These are phyloP conservation scores for Aureobasidium subglaciale DNA, from an alignment of 2,329 filamentous ascomycete species.

Conservation along the genomic window DNA sequence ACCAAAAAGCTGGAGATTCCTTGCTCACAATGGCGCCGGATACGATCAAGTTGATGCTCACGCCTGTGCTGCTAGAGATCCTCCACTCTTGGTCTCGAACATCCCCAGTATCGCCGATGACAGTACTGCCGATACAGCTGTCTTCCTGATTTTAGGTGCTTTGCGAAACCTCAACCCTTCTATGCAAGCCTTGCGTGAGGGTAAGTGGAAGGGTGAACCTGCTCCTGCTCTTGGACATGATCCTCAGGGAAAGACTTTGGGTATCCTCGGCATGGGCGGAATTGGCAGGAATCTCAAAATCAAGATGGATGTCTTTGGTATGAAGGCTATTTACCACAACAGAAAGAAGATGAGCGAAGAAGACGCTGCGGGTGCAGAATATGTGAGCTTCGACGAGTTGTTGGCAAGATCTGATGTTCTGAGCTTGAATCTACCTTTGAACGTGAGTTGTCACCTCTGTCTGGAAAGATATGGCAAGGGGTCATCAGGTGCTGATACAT, in stretches of 20 bases:
- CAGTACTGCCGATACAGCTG: conserved; percentile 71
- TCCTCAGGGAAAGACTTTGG: conserved; percentile 69
- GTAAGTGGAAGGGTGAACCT: conserved; percentile 58
- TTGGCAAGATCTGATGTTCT: conserved; percentile 65
- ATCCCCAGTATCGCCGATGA: conserved; percentile 76
- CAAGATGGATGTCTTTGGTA: conserved; percentile 69
- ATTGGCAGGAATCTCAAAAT: conserved; percentile 71
- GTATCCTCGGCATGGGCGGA: conserved; percentile 79
- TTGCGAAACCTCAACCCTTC: conserved; percentile 64
- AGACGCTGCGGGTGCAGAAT: conserved; percentile 51
- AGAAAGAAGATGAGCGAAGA: conserved; percentile 54
- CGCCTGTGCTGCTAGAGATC: conserved; percentile 58
- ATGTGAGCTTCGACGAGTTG: conserved; percentile 67
- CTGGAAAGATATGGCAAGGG: no score
- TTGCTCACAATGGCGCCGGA: conserved; percentile 55
- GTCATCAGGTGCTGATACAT: background rate
- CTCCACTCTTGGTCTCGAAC: conserved; percentile 64
- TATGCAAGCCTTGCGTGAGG: conserved; percentile 58
- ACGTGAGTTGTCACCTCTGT: conserved; percentile 50
- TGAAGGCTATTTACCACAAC: conserved; percentile 70
- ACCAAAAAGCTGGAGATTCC: conserved; percentile 33
- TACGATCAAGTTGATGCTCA: conserved; percentile 76
- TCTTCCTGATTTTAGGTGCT: conserved; percentile 76
- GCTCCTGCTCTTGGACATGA: conserved; percentile 61
- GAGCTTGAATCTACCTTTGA: conserved; percentile 73